Percentiles rank a stretch among this genome's conserved stretches.
phyloP scores from a whole-genome alignment of 1,139 yeast species.

The Suhomyces panamericanus region DNA sequence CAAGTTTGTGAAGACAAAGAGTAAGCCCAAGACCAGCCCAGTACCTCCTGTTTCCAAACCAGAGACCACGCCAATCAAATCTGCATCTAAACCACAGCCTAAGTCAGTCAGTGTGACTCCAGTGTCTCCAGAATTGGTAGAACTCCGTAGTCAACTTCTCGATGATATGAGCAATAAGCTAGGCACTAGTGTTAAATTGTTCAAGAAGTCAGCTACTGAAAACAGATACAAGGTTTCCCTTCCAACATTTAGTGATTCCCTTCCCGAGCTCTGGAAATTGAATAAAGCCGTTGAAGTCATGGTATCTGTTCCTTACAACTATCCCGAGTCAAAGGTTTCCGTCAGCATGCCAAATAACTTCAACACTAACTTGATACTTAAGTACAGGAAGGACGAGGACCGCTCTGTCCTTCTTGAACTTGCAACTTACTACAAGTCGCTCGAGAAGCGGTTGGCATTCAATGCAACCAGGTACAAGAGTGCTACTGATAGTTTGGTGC shows the following conservation, averaged over 20 bases:
- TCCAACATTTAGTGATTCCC: conserved; percentile 17
- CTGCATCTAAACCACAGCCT: background rate
- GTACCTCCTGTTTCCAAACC: background rate
- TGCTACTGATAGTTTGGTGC: conserved; percentile 22
- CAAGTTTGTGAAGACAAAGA: conserved; percentile 37
- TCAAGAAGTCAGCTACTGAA: conserved; percentile 24
- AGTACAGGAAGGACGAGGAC: conserved; percentile 17
- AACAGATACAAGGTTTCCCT: conserved; percentile 26
- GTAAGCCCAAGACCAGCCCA: conserved; percentile 3
- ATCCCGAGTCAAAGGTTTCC: conserved; percentile 16
- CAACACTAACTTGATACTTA: conserved; percentile 25
- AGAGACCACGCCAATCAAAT: background rate
- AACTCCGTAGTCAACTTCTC: conserved; percentile 21
- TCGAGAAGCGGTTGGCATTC: conserved; percentile 26
- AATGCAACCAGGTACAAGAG: conserved; percentile 23
- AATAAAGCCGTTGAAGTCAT: conserved; percentile 19
- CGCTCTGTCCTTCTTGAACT: conserved; percentile 16
- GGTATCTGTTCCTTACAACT: conserved; percentile 19
- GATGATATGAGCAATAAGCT: conserved; percentile 28
- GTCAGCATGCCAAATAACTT: conserved; percentile 27
- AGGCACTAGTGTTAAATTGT: conserved; percentile 24
- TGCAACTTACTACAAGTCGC: conserved; percentile 19
- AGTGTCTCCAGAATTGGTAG: conserved; percentile 13
- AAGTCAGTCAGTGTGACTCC: background rate
- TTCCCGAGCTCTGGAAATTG: conserved; percentile 18